A percentile compares a stretch with the other conserved stretches of the same genome.
phyloP scores from a whole-genome alignment of 208 protist genomes.

The Wallacemonas sp. region DNA sequence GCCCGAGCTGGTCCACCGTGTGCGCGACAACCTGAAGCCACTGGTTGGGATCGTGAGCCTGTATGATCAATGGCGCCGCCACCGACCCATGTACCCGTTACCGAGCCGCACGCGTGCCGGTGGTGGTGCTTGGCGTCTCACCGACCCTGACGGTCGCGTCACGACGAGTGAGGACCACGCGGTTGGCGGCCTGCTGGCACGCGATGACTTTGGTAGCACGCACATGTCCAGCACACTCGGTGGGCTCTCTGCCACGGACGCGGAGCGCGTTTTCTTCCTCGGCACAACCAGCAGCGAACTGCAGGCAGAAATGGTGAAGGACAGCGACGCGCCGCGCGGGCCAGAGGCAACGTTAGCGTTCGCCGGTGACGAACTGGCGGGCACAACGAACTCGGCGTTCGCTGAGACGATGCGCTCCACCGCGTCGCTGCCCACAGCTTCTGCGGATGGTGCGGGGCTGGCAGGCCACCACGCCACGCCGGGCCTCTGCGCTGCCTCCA shows the following conservation, averaged over 20 bases:
- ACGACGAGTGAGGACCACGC: background rate
- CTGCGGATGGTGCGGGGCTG: background rate
- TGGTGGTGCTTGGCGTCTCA: background rate
- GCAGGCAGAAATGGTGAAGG: background rate
- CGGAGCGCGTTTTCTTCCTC: conserved; percentile 7
- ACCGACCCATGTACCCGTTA: conserved; percentile 7
- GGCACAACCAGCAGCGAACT: background rate
- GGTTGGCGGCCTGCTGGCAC: background rate
- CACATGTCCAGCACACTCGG: conserved; percentile 9
- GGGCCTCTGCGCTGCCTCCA: background rate
- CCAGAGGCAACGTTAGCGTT: background rate
- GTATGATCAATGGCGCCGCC: conserved; percentile 8
- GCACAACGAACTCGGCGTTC: background rate
- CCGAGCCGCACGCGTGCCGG: background rate
- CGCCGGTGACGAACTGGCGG: too few relatives aligned
- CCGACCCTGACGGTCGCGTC: background rate
- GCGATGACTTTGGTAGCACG: conserved; percentile 2
- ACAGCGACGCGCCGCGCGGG: background rate
- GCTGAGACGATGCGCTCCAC: background rate
- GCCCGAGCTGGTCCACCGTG: background rate
- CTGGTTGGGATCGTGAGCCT: background rate
- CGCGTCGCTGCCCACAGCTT: background rate
- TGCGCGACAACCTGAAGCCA: background rate
- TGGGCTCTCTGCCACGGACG: background rate
- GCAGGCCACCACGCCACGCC: background rate